These are phyloP conservation scores for Candida glaebosa DNA, from an alignment of 805 yeast genomes.

Conservation along the genomic window DNA sequence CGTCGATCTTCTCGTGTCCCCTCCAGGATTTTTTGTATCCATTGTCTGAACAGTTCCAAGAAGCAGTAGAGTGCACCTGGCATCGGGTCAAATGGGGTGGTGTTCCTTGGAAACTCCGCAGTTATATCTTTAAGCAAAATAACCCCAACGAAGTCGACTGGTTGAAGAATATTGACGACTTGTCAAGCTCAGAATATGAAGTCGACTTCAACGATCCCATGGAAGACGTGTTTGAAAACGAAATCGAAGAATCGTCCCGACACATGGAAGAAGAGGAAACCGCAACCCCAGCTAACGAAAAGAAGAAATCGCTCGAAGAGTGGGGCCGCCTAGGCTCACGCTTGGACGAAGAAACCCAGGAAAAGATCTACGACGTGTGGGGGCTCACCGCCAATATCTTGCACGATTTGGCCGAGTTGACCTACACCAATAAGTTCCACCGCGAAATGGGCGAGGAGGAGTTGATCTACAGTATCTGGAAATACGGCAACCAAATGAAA, in stretches of 20 bases:
- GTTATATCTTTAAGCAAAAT: conserved; percentile 55
- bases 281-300: conserved; percentile 5
- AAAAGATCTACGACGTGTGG: conserved; percentile 69
- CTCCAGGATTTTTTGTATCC: conserved; percentile 53
- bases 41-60: conserved; percentile 15
- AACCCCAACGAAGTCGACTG: conserved; percentile 58
- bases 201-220: conserved; percentile 32
- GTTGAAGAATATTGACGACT: conserved; percentile 54
- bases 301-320: conserved; percentile 15
- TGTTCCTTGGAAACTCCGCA: conserved; percentile 60
- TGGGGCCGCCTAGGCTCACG: conserved; percentile 43
- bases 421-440: conserved; percentile 24
- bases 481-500: conserved; percentile 53
- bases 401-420: conserved; percentile 63
- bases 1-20: conserved; percentile 69
- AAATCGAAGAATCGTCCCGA: conserved; percentile 9
- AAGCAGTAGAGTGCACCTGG: conserved; percentile 29
- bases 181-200: conserved; percentile 49
- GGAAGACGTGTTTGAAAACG: conserved; percentile 13
- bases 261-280: conserved; percentile 2
- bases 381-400: conserved; percentile 77
- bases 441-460: conserved; percentile 60
- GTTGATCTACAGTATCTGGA: conserved; percentile 53
- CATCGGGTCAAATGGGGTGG: conserved; percentile 64
- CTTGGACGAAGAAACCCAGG: conserved; percentile 35